A percentile compares a stretch with the other conserved stretches of the same genome.
Conservation (phyloP, 805 yeast genomes). For the Candida sanyiensis region DNA sequence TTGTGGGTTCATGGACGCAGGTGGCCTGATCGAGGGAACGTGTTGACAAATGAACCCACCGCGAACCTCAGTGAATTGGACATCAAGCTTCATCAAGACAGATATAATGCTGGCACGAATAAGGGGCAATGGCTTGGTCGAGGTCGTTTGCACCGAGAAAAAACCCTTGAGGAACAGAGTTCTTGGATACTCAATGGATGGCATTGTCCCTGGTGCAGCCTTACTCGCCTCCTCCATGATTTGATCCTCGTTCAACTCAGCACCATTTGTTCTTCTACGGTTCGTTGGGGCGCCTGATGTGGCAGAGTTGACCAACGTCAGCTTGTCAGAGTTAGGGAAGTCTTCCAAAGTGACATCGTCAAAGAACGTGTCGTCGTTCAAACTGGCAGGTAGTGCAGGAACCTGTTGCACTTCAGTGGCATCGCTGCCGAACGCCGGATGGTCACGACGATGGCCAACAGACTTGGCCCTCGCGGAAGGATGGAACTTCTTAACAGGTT, state of each 20-base stretch:
- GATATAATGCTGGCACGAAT: constrained; percentile 79
- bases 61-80: constrained; percentile 79
- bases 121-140: constrained; percentile 85
- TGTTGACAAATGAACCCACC: constrained; percentile 91
- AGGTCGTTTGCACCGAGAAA: constrained; percentile 90
- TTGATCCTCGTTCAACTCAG: constrained; percentile 40
- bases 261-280: constrained; percentile 7
- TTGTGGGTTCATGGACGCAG: constrained; percentile 4
- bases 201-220: constrained; percentile 79
- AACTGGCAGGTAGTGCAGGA: constrained; percentile 29
- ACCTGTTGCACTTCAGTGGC: constrained; percentile 14
- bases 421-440: constrained; percentile 5
- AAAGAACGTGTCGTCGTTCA: constrained; percentile 40
- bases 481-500: constrained; percentile 39
- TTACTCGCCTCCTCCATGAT: constrained; percentile 42
- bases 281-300: constrained; percentile 11
- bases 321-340: constrained; percentile 26
- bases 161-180: constrained; percentile 89
- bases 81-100: constrained; percentile 70
- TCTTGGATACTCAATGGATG: constrained; percentile 88
- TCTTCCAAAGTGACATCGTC: constrained; percentile 59
- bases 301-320: constrained; percentile 16
- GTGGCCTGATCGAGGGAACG: constrained; percentile 38
- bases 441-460: constrained; percentile 70
- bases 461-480: constrained; percentile 88